Percentiles rank a stretch among this genome's conserved stretches.
These are phyloP conservation scores for Cercospora berteroae DNA, from an alignment of 2,329 filamentous ascomycete species.

Conservation along the genomic window DNA sequence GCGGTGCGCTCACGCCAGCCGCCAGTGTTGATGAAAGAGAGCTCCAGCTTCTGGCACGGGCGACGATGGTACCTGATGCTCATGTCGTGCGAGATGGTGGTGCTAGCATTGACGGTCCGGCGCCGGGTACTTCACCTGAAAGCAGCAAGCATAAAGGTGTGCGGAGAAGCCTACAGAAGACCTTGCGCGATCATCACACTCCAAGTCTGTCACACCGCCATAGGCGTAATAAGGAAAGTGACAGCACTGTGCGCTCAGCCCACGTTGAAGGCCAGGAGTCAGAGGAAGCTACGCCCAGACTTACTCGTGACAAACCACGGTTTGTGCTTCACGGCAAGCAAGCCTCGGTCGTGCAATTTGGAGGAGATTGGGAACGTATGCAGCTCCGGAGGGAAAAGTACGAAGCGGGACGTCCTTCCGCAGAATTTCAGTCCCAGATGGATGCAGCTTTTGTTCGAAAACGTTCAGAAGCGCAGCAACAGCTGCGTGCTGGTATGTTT, in stretches of 20 bases:
- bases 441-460: conserved; percentile 18
- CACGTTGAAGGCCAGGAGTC: conserved; percentile 26
- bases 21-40: conserved; percentile 27
- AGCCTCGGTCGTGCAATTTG: conserved; percentile 94
- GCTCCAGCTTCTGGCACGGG: conserved; percentile 28
- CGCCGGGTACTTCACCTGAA: conserved; percentile 28
- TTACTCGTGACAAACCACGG: conserved; percentile 77
- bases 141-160: conserved; percentile 54
- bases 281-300: conserved; percentile 57
- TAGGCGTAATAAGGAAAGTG: conserved; percentile 72
- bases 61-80: conserved; percentile 18
- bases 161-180: conserved; percentile 83
- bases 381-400: conserved; percentile 35
- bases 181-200: conserved; percentile 64
- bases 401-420: conserved; percentile 17
- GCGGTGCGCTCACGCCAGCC: conserved; percentile 21
- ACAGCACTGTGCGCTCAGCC: conserved; percentile 51
- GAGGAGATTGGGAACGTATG: conserved; percentile 66
- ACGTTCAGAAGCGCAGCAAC: conserved; percentile 21
- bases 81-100: background rate
- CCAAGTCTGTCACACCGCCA: conserved; percentile 59
- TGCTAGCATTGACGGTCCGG: conserved; percentile 25
- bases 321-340: conserved; percentile 99
- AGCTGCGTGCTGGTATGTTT: conserved; percentile 18
- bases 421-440: conserved; percentile 13